These are phyloP conservation scores for Plasmodium sp. DNA, from an alignment of 169 alveolate genomes.

Conservation along the genomic window DNA sequence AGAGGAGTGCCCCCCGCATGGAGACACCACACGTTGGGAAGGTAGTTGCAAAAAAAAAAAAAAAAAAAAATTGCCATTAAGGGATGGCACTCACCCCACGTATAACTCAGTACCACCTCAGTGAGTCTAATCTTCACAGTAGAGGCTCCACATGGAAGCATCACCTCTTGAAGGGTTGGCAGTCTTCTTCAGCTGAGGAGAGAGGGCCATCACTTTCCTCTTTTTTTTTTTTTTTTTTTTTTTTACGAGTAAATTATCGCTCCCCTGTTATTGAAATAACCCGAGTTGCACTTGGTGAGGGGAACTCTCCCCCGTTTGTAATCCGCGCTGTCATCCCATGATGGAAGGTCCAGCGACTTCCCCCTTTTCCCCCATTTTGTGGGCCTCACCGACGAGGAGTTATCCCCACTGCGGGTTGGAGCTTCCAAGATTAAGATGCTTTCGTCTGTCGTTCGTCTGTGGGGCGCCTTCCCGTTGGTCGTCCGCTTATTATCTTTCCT, in stretches of 20 bases:
- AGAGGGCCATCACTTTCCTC: neutral
- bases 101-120: neutral
- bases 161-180: neutral
- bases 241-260: constrained; percentile 16
- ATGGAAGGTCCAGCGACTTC: neutral
- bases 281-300: constrained; percentile 21
- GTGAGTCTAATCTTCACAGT: neutral
- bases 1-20: neutral
- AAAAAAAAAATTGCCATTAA: neutral
- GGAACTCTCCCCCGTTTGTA: neutral
- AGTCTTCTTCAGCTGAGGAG: neutral
- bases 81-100: neutral
- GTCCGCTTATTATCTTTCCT: neutral
- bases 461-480: neutral
- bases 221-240: neutral
- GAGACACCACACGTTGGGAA: neutral
- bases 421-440: neutral
- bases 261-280: constrained; percentile 38
- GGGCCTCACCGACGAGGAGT: neutral
- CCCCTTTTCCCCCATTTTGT: neutral
- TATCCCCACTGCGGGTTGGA: neutral
- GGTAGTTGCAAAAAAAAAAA: neutral
- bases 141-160: neutral
- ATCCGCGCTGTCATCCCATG: neutral
- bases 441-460: neutral